These are phyloP conservation scores for Adansonia madagascariensis DNA, from an alignment of 441 rosid genomes.

Conservation along the genomic window DNA sequence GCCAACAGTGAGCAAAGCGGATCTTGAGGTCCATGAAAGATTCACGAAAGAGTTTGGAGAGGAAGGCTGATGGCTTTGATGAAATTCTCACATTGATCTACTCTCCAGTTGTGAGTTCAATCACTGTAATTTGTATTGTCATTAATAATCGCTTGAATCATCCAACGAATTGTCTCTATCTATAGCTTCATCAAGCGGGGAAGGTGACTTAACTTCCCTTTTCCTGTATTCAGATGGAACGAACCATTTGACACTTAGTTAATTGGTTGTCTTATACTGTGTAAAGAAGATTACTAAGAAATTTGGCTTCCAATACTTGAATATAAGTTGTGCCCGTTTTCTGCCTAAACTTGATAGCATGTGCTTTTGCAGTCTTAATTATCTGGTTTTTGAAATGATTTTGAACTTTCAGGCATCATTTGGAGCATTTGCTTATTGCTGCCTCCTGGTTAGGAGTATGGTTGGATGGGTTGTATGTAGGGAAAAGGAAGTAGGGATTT, in stretches of 20 bases:
- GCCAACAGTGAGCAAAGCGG: conserved; percentile 96
- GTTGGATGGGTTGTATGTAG: neutral
- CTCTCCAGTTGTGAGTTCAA: conserved; percentile 35
- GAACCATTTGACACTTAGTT: conserved; percentile 37
- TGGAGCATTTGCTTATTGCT: neutral
- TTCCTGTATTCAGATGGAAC: conserved; percentile 41
- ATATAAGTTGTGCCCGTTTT: neutral
- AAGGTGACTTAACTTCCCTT: conserved; percentile 43
- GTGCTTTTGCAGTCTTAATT: neutral
- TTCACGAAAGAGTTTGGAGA: conserved; percentile 98
- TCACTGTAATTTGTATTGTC: conserved; percentile 50
- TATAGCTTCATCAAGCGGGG: conserved; percentile 35
- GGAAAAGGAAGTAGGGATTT: too few species aligned
- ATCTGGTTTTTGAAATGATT: neutral
- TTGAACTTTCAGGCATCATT: conserved; percentile 19
- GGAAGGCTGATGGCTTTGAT: conserved; percentile 67
- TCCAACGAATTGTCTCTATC: conserved; percentile 21
- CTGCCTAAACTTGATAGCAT: neutral
- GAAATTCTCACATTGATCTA: conserved; percentile 22
- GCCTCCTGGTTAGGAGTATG: neutral
- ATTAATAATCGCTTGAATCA: conserved; percentile 41
- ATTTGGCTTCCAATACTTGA: conserved; percentile 14
- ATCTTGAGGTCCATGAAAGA: conserved; percentile 95
- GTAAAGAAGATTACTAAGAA: conserved; percentile 40
- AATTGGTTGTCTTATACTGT: conserved; percentile 41